Base-by-base conservation (phyloP, 2,329 filamentous ascomycete genomes). In the Cladosporium cucumerinum region DNA sequence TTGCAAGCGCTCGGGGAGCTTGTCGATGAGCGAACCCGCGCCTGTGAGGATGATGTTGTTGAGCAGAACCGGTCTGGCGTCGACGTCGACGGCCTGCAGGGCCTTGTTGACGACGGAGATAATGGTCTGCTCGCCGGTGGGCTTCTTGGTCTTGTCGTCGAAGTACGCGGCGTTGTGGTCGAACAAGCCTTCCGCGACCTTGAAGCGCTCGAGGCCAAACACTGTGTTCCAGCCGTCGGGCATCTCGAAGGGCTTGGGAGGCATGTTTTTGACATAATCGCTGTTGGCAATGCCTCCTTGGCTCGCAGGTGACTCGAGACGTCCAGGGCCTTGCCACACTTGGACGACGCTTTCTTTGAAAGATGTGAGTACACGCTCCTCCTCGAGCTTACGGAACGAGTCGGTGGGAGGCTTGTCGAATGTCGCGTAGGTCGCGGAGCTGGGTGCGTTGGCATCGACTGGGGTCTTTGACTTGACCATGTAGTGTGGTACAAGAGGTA, bases 291-390 rank as follows among this genome's bases (percentile, higher is more conserved):
- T 49, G 63, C 73, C 80, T 71, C 43, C 88, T 21, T 62, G 54
- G 34, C 52, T 43, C 1, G 69, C 58, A 12, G 69, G 69, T 39
- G 69, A 68, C 23, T 77, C 75, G 72, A 92, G 87, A 67, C 87
- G 85, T 66, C 89, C 89, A 0, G 91, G 91, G 0, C 92, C 92
- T 28, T 87, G 86, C 94, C 95, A 99, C 16, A 94, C 88, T 79
- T 97, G 93, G 30, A 98, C 93, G 18, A 97, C 92, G 21, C 91
- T 96, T 80, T 99, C 96, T 81, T 99, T 99, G 86, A 96, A 99
- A 76, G 97, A 93, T 43, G 92, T 93, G 65, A 99, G 81, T 49
- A 97, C 89, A 61, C 94, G 91, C 77, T 98, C 95, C 81, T 99
- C 93, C 78, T 98, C 89, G 69, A 94, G 89, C 21, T 84, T 82